These are phyloP conservation scores for Suillus cothurnatus DNA, from an alignment of 768 basidiomycete species.

Conservation along the genomic window DNA sequence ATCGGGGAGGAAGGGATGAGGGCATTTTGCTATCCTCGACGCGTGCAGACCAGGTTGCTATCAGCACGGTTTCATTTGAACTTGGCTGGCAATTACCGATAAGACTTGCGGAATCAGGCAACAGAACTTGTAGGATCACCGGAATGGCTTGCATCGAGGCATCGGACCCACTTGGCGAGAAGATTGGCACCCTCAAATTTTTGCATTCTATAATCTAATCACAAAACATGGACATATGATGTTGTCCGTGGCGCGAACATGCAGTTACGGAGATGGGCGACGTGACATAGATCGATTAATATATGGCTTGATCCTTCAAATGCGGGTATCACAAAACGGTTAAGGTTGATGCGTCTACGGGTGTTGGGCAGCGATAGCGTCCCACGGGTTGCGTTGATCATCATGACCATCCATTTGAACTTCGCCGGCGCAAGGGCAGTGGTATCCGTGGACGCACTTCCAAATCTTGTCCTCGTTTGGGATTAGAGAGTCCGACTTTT, in stretches of 20 bases:
- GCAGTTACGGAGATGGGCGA: conserved; percentile 18
- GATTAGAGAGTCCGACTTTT: conserved; percentile 44
- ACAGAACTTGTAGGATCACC: conserved; percentile 1
- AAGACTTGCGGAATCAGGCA: conserved; percentile 6
- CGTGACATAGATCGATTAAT: conserved; percentile 13
- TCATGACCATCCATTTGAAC: conserved; percentile 44
- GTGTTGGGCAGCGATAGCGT: conserved; percentile 14
- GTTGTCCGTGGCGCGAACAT: conserved; percentile 10
- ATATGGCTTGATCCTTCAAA: conserved; percentile 20
- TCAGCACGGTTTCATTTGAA: not conserved
- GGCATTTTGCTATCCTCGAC: conserved; percentile 5
- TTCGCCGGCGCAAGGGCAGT: conserved; percentile 42
- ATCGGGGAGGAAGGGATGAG: conserved; percentile 5
- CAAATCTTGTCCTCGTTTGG: conserved; percentile 18
- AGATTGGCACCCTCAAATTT: conserved; percentile 8
- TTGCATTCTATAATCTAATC: conserved; percentile 1
- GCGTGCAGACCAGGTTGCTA: conserved; percentile 1
- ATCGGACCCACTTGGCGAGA: not conserved
- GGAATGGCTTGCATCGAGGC: conserved; percentile 1
- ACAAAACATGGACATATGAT: conserved; percentile 11
- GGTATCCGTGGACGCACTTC: conserved; percentile 36
- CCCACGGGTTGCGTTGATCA: conserved; percentile 13
- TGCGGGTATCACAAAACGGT: conserved; percentile 7
- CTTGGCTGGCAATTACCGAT: not conserved
- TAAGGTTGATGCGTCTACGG: not conserved